Percentiles rank a stretch among this genome's conserved stretches.
Conservation (phyloP, 2,329 filamentous ascomycete genomes). For the Neofusicoccum kwambonambiense region DNA sequence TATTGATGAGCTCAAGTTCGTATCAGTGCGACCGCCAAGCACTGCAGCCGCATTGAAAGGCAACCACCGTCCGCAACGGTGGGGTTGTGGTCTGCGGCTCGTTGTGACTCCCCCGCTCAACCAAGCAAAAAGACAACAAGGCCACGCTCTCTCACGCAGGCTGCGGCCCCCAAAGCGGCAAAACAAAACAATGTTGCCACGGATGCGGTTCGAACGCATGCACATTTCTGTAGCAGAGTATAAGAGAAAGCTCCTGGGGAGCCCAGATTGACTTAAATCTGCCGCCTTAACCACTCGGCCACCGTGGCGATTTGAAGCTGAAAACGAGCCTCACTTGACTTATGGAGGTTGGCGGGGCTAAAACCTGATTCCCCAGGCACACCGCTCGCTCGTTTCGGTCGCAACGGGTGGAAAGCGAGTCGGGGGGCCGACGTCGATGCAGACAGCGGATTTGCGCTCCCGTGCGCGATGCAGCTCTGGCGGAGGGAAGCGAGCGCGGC, state of each 20-base stretch:
- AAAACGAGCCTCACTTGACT: background rate
- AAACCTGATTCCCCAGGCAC: background rate
- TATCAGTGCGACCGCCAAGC: too few species aligned
- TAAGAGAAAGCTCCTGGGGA: background rate
- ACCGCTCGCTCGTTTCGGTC: background rate
- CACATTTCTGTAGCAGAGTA: slow-evolving; percentile 12
- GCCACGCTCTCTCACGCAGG: too few species aligned
- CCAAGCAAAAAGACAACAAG: background rate
- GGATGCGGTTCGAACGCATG: slow-evolving; percentile 17
- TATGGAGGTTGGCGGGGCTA: background rate
- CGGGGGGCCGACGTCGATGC: too few species aligned
- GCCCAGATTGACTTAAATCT: slow-evolving; percentile 10
- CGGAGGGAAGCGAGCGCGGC: too few species aligned
- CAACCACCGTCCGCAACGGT: too few species aligned
- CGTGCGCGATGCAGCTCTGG: too few species aligned
- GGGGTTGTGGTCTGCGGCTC: too few species aligned
- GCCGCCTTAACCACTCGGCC: slow-evolving; percentile 17
- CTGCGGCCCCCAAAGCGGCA: too few species aligned
- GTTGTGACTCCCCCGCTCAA: background rate
- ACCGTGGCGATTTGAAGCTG: slow-evolving; percentile 10
- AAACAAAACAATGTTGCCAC: slow-evolving; percentile 7
- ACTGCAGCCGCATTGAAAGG: too few species aligned
- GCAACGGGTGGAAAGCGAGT: background rate
- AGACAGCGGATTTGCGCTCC: background rate
- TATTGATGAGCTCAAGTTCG: too few species aligned